Percentiles rank a stretch among this genome's conserved stretches.
phyloP scores from a whole-genome alignment of 2,329 filamentous ascomycete genomes.

The Monosporascus sp. region DNA sequence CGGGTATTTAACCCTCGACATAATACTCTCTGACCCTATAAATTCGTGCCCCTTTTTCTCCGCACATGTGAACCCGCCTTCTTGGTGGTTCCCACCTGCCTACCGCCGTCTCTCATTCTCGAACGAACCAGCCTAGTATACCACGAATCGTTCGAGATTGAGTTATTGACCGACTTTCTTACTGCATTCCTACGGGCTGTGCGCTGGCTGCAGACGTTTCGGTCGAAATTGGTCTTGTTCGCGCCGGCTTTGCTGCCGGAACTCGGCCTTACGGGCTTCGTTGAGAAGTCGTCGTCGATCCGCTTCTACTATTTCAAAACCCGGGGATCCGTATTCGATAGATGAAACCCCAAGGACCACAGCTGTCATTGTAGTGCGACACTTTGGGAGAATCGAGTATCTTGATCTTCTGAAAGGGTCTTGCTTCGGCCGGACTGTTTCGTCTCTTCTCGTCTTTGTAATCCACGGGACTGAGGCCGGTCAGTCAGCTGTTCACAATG shows the following conservation, averaged over 20 bases:
- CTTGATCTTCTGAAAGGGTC: neutral
- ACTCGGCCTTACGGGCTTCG: neutral
- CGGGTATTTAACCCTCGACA: neutral
- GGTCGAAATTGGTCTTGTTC: neutral
- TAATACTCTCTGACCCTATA: neutral
- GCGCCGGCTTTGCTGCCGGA: neutral
- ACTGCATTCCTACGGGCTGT: neutral
- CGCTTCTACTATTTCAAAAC: neutral
- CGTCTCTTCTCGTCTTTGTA: neutral
- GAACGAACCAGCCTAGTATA: neutral
- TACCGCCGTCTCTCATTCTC: neutral
- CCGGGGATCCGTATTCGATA: neutral
- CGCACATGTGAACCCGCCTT: neutral
- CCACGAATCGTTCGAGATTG: neutral
- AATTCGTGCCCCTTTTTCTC: neutral
- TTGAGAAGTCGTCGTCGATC: neutral
- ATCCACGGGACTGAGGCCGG: neutral
- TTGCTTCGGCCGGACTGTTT: neutral
- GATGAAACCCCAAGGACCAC: neutral
- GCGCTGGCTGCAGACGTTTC: neutral
- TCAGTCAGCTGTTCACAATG: conserved; percentile 20
- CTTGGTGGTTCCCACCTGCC: neutral
- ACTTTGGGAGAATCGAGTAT: neutral
- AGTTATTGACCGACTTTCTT: neutral
- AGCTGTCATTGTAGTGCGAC: neutral